These are phyloP conservation scores for Datura wrightii DNA, from an alignment of 257 asterid genomes.

Conservation along the genomic window DNA sequence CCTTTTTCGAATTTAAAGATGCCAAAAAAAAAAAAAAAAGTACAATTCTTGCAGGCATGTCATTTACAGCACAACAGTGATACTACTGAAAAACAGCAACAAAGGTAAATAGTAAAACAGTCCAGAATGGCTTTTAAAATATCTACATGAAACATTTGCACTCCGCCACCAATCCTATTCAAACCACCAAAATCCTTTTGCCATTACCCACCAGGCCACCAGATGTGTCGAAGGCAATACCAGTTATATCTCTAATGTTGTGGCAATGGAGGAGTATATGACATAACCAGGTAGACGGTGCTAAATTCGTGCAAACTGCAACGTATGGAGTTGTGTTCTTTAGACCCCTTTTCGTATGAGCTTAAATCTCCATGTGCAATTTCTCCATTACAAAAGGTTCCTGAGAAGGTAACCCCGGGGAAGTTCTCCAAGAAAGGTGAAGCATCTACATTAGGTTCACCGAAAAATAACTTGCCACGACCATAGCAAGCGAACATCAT, in stretches of 20 bases:
- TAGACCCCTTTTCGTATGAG: conserved; percentile 48
- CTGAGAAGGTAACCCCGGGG: conserved; percentile 69
- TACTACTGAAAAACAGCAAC: neutral
- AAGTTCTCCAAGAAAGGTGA: conserved; percentile 69
- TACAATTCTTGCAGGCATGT: no score
- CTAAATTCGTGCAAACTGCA: conserved; percentile 65
- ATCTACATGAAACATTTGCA: neutral
- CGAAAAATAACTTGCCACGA: conserved; percentile 67
- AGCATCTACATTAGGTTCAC: conserved; percentile 52
- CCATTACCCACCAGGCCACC: neutral
- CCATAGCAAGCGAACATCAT: conserved; percentile 71
- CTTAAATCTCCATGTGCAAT: conserved; percentile 55
- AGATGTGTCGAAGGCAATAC: neutral
- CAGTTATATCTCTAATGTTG: neutral
- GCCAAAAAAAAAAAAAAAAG: no score
- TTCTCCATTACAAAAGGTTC: conserved; percentile 76
- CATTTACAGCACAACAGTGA: neutral
- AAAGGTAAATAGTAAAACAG: neutral
- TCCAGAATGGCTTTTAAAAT: neutral
- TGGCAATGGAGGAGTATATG: conserved; percentile 51
- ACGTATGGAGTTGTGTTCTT: conserved; percentile 41
- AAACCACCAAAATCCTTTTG: neutral
- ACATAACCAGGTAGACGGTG: conserved; percentile 67
- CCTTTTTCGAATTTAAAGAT: no score
- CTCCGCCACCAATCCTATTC: neutral